phyloP scores from a whole-genome alignment of 2,329 filamentous ascomycete species.

The Magnaporthiopsis poae region DNA sequence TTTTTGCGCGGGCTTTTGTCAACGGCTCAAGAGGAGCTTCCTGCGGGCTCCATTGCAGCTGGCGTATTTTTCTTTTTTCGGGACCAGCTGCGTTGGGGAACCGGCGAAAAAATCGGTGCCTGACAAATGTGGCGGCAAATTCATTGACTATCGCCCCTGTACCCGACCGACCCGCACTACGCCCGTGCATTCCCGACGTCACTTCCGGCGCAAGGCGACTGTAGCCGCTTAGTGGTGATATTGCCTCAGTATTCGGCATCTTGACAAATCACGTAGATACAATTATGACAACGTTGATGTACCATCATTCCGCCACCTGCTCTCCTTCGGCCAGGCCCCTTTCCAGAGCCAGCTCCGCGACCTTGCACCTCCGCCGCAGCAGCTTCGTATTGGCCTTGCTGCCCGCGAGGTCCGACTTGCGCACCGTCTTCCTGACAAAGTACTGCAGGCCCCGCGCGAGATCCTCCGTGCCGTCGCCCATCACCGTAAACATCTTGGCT shows the following conservation, averaged over 20 bases:
- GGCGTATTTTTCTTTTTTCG: background rate
- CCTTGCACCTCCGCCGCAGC: slow-evolving; percentile 37
- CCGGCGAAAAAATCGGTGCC: background rate
- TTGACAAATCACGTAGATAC: background rate
- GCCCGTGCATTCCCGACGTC: slow-evolving; percentile 6
- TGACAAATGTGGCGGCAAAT: slow-evolving; percentile 2
- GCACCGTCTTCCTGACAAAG: slow-evolving; percentile 67
- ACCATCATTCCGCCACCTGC: background rate
- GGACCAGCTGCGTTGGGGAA: background rate
- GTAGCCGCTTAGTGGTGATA: background rate
- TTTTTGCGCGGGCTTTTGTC: slow-evolving; percentile 2
- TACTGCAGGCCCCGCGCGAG: slow-evolving; percentile 67
- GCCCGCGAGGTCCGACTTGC: slow-evolving; percentile 49
- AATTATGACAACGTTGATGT: background rate
- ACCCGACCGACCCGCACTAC: background rate
- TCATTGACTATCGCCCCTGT: background rate
- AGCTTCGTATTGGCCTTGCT: slow-evolving; percentile 37
- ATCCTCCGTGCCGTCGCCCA: slow-evolving; percentile 49
- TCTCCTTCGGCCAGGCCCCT: background rate
- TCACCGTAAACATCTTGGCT: slow-evolving; percentile 55
- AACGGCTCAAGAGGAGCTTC: background rate
- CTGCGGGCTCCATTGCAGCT: slow-evolving; percentile 2
- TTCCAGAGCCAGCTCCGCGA: slow-evolving; percentile 28
- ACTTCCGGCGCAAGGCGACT: background rate
- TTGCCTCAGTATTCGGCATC: background rate